A percentile compares a stretch with the other conserved stretches of the same genome.
Evolutionary conservation across 2,329 filamentous ascomycete species (phyloP).

Genomic region (Parastagonospora nodorum): DNA sequence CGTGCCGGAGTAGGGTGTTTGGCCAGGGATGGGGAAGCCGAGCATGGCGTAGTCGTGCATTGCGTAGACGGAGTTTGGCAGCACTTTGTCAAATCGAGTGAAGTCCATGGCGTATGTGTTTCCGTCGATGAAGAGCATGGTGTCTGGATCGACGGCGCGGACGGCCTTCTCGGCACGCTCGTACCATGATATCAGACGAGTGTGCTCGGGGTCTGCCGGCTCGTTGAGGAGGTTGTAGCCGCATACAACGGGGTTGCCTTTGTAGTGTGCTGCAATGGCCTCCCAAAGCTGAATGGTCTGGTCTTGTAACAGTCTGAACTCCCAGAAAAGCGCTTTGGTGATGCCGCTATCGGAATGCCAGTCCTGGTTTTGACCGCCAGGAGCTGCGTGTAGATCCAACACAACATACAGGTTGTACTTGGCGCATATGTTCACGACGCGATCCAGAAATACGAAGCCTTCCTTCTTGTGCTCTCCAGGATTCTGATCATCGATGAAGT

Average conservation of each 20-base stretch:
- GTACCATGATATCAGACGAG: slow-evolving; percentile 14
- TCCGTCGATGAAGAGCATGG: slow-evolving; percentile 57
- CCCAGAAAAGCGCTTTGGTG: slow-evolving; percentile 19
- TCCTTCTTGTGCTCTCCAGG: slow-evolving; percentile 9
- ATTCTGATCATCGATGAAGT: slow-evolving; percentile 14
- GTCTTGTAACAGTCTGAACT: slow-evolving; percentile 16
- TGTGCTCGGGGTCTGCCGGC: slow-evolving; percentile 17
- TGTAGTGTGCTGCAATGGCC: slow-evolving; percentile 11
- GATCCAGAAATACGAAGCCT: slow-evolving; percentile 13
- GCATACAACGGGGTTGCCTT: slow-evolving; percentile 8
- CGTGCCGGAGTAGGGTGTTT: slow-evolving; percentile 49
- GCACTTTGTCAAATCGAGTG: slow-evolving; percentile 46
- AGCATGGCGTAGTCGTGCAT: slow-evolving; percentile 52
- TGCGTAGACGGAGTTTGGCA: slow-evolving; percentile 54
- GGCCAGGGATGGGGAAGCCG: slow-evolving; percentile 48
- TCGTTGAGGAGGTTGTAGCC: slow-evolving; percentile 24
- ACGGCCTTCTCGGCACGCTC: slow-evolving; percentile 19
- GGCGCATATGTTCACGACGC: slow-evolving; percentile 9
- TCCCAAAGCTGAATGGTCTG: slow-evolving; percentile 14
- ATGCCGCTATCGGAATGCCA: slow-evolving; percentile 17
- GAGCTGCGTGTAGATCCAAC: slow-evolving; percentile 17
- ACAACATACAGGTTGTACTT: slow-evolving; percentile 19
- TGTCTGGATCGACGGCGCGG: slow-evolving; percentile 37
- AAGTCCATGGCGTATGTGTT: slow-evolving; percentile 62
- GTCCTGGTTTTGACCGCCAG: slow-evolving; percentile 23